Evolutionary conservation across 2,329 filamentous ascomycete species (phyloP), one percentile per base, ranked within the genome.

Genomic region (Aspergillus ochraceus): DNA sequence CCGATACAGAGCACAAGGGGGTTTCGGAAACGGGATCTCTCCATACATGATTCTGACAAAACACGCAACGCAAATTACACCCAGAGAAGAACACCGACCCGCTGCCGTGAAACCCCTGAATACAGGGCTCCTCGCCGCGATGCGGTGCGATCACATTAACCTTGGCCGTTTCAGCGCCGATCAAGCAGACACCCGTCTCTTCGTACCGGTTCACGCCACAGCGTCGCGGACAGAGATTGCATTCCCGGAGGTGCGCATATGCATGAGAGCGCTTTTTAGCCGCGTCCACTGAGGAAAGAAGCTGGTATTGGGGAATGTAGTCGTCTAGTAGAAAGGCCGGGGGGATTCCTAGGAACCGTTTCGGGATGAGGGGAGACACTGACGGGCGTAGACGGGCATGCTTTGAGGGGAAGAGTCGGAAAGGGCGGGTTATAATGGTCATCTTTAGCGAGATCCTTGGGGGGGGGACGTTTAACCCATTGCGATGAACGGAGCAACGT

Each of bases 61-160:
- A 81, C 2, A 90, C 86, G 71, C 91, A 95, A 39, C 89, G 81
- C 62, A 92, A 72, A 70, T 90, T 91, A 71, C 88, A 90, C 29
- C 90, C 90, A 8, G 85, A 88, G 80, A 95, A 93, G 77, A 94
- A 94, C 45, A 96, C 90, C 8, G 88, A 86, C 12, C 91, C 91
- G 60, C 87, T 91, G 12, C 91, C 91, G 72, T 91, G 86, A 69
- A 91, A 90, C 4, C 91, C 90, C 74, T 95, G 90, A 19, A 96
- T 86, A 71, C 90, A 95, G 0, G 91, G 89, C 72, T 96, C 86
- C 80, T 94, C 90, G 49, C 90, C 91, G 72, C 93, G 93, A 75
- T 95, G 91, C 54, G 91, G 91, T 59, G 90, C 91, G 65, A 96
- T 91, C 8, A 90, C 90, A 71, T 91, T 92, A 66, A 95, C 90